A percentile compares a stretch with the other conserved stretches of the same genome.
phyloP scores from a whole-genome alignment of 176 grass and related monocot species.

The Oryza nivara region DNA sequence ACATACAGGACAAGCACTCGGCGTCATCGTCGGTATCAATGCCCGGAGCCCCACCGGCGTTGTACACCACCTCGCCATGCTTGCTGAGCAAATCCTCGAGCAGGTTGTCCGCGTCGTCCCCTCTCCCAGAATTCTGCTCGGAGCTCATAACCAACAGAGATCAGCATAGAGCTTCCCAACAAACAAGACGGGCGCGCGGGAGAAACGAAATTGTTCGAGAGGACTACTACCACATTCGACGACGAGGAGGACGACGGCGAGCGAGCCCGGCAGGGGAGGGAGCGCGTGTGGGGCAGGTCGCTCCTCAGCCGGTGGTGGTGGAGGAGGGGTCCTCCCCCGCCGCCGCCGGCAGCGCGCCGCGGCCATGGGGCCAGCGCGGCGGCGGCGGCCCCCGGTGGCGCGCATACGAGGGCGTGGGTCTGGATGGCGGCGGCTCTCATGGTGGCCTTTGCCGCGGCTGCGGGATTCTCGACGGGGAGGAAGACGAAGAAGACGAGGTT shows the following conservation, averaged over 20 bases:
- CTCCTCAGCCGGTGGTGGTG: conserved; percentile 34
- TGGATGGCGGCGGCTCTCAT: conserved; percentile 44
- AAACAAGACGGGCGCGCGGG: neutral
- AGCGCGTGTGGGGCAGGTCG: neutral
- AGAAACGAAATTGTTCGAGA: neutral
- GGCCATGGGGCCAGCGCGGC: neutral
- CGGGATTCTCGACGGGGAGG: neutral
- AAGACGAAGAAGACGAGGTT: neutral
- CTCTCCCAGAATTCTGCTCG: conserved; percentile 48
- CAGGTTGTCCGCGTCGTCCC: conserved; percentile 67
- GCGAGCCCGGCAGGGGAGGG: conserved; percentile 33
- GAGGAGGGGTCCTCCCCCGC: neutral
- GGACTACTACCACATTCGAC: conserved; percentile 42
- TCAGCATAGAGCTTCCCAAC: neutral
- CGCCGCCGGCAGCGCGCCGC: neutral
- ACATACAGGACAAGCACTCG: conserved; percentile 81
- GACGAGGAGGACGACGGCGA: conserved; percentile 43
- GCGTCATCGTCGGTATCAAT: conserved; percentile 73
- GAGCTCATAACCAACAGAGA: neutral
- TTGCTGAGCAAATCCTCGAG: conserved; percentile 91
- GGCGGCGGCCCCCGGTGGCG: neutral
- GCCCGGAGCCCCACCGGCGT: conserved; percentile 39
- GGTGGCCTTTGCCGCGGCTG: neutral
- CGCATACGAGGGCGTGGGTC: conserved; percentile 37
- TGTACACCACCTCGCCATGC: conserved; percentile 90